phyloP scores from a whole-genome alignment of 768 basidiomycete genomes.

The Mycena latifolia region DNA sequence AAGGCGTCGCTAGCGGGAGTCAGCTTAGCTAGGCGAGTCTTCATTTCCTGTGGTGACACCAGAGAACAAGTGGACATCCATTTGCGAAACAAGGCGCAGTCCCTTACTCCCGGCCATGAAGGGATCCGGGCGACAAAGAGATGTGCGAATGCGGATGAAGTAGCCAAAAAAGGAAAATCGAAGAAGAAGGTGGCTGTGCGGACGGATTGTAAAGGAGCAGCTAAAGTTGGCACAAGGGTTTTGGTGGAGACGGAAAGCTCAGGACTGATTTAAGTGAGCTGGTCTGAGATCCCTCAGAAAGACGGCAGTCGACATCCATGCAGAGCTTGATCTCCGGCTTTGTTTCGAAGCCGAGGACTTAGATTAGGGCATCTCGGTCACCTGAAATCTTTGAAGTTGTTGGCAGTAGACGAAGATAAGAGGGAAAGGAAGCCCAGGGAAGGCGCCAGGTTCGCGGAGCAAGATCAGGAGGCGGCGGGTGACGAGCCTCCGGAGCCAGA shows the following conservation, averaged over 20 bases:
- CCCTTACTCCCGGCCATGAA: not conserved
- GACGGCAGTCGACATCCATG: too few species aligned
- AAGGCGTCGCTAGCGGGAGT: constrained; percentile 25
- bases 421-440: too few species aligned
- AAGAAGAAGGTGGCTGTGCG: constrained; percentile 13
- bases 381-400: too few species aligned
- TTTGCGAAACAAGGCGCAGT: constrained; percentile 27
- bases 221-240: not conserved
- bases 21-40: not conserved
- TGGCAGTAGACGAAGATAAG: too few species aligned
- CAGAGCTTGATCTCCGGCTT: too few species aligned
- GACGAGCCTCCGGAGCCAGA: too few species aligned
- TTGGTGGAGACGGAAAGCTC: not conserved
- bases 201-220: not conserved
- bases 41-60: constrained; percentile 3
- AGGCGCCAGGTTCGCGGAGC: too few species aligned
- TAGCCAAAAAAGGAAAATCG: constrained; percentile 22
- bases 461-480: too few species aligned
- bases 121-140: constrained; percentile 9
- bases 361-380: too few species aligned
- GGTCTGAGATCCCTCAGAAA: too few species aligned
- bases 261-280: too few species aligned
- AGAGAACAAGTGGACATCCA: constrained; percentile 26
- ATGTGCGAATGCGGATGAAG: constrained; percentile 7
- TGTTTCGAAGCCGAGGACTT: too few species aligned